These are phyloP conservation scores for Mycena filopes DNA, from an alignment of 768 basidiomycete genomes.

Conservation along the genomic window DNA sequence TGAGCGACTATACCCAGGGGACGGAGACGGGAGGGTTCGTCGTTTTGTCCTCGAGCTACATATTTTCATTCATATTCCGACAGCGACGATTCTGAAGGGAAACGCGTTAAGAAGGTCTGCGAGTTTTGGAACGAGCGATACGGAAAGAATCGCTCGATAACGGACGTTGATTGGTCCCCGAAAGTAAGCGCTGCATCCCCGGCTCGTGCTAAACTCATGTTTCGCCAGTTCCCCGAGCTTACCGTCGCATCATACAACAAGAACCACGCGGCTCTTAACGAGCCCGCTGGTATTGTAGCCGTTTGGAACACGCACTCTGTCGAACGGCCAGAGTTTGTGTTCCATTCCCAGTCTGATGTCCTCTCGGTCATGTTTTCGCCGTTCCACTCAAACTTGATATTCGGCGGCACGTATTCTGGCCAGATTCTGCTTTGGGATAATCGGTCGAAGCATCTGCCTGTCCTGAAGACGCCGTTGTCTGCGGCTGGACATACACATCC, in stretches of 20 bases:
- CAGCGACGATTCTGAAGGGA: slow-evolving; percentile 92
- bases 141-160: slow-evolving; percentile 93
- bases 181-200: slow-evolving; percentile 64
- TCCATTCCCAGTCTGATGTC: slow-evolving; percentile 99
- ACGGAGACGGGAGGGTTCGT: slow-evolving; percentile 86
- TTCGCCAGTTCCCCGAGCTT: slow-evolving; percentile 88
- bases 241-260: slow-evolving; percentile 98
- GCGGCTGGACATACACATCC: slow-evolving; percentile 98
- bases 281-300: slow-evolving; percentile 96
- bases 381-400: slow-evolving; percentile 96
- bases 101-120: slow-evolving; percentile 92
- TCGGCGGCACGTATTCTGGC: slow-evolving; percentile 99
- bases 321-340: slow-evolving; percentile 96
- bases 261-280: slow-evolving; percentile 91
- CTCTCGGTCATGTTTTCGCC: slow-evolving; percentile 97
- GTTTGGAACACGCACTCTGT: slow-evolving; percentile 97
- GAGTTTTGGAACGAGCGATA: slow-evolving; percentile 93
- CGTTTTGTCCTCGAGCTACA: slow-evolving; percentile 1
- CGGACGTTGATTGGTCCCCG: slow-evolving; percentile 97
- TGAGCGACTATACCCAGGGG: slow-evolving; percentile 94
- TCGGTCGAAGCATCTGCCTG: slow-evolving; percentile 94
- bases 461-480: slow-evolving; percentile 95
- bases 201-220: background rate
- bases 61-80: slow-evolving; percentile 6
- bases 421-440: slow-evolving; percentile 99